Base-by-base conservation (phyloP, 805 yeast genomes). In the Cyberlindnera euphorbiae region DNA sequence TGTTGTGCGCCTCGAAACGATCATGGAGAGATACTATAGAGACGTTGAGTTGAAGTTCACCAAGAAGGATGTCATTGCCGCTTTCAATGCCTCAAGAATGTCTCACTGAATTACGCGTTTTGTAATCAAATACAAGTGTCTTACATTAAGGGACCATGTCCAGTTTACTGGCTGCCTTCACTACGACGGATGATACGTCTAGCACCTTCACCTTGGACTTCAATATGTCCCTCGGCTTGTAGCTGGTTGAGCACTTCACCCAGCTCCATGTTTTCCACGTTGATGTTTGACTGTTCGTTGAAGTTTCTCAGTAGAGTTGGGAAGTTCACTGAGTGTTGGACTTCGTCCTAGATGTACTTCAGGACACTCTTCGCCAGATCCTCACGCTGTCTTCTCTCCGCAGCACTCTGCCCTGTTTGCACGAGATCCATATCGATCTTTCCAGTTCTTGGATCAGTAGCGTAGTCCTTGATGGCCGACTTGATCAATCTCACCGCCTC, bases 361-460 rank as follows among this genome's bases (percentile, higher is more conserved):
- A 79, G 49, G 5, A 88, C 65, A 44, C 75, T 84, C 40, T 77
- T 73, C 11, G 75, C 68, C 45, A 85, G 66, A 54, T 84, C 95
- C 46, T 82, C 86, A 49, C 78, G 81, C 56, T 80, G 58, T 50
- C 78, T 73, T 59, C 96, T 71, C 59, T 89, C 95, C 4, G 90
- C 85, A 2, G 85, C 72, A 0, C 96, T 84, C 31, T 89, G 88
- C 32, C 97, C 98, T 0, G 97, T 93, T 63, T 90, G 97, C 19
- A 93, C 89, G 57, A 93, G 69, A 58, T 88, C 96, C 96, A 93
- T 88, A 58, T 93, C 98, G 47, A 93, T 93, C 52, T 93, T 76
- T 21, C 99, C 99, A 0, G 98, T 90, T 24, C 81, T 68, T 17
- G 98, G 98, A 64, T 93, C 99, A 3, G 96, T 93, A 12, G 99